phyloP scores from a whole-genome alignment of 192 early-diverging fungal species.

The Anaeromyces robustus region DNA sequence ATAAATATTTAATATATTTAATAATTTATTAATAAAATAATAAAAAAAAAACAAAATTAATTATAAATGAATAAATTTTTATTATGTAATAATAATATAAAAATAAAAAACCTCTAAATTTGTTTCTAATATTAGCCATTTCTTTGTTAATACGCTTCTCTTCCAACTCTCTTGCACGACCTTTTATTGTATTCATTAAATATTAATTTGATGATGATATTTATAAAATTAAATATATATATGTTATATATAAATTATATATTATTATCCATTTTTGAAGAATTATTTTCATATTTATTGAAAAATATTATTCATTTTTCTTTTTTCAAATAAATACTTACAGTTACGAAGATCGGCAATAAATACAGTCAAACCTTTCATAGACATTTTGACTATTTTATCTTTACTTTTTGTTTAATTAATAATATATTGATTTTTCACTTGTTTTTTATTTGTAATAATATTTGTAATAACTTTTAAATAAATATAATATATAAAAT shows the following conservation, averaged over 20 bases:
- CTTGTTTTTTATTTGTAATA: too few relatives aligned
- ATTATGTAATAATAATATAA: not conserved
- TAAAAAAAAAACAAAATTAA: not conserved
- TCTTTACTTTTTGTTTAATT: not conserved
- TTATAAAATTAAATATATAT: too few relatives aligned
- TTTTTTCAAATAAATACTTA: conserved; percentile 21
- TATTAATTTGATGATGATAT: too few relatives aligned
- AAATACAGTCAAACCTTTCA: conserved; percentile 70
- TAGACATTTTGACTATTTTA: not conserved
- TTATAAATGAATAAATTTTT: not conserved
- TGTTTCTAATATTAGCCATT: conserved; percentile 93
- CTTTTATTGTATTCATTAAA: conserved; percentile 31
- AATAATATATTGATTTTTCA: too few relatives aligned
- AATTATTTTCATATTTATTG: too few relatives aligned
- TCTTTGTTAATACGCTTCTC: conserved; percentile 99
- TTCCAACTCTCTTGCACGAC: conserved; percentile 89
- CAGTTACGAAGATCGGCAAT: conserved; percentile 97
- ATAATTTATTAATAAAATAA: too few relatives aligned
- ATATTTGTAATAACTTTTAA: too few relatives aligned
- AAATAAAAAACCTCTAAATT: conserved; percentile 74
- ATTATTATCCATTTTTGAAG: too few relatives aligned
- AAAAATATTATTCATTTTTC: not conserved
- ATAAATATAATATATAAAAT: too few relatives aligned
- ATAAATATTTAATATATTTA: too few relatives aligned
- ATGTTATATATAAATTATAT: too few relatives aligned